Percentiles rank a stretch among this genome's conserved stretches.
Evolutionary conservation across 352 stramenopile genomes (phyloP).

Genomic region (Aphanomyces stellatus): DNA sequence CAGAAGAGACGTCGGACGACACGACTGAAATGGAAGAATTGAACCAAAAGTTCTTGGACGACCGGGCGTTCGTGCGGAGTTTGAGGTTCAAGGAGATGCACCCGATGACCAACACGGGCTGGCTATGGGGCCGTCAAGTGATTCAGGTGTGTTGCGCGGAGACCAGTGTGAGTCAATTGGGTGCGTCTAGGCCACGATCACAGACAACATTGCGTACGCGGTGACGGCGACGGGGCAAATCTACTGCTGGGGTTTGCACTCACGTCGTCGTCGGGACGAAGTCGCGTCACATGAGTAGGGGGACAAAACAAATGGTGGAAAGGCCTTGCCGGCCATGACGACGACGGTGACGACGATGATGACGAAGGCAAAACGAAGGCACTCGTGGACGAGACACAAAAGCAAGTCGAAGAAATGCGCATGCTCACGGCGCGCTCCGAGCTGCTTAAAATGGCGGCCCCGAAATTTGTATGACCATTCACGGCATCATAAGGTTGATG

Average conservation of each 20-base stretch:
- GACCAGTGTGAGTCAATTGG: background rate
- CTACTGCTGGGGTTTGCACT: constrained; percentile 84
- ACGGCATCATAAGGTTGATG: background rate
- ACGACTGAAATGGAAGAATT: constrained; percentile 26
- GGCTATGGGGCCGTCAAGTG: constrained; percentile 84
- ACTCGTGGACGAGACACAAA: constrained; percentile 12
- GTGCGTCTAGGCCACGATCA: constrained; percentile 35
- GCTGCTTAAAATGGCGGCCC: constrained; percentile 42
- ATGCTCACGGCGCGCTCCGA: constrained; percentile 45
- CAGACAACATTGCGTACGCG: constrained; percentile 82
- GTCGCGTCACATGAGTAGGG: background rate
- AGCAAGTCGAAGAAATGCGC: constrained; percentile 23
- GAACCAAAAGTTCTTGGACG: constrained; percentile 54
- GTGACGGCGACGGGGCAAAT: constrained; percentile 73
- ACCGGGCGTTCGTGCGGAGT: constrained; percentile 52
- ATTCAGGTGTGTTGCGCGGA: constrained; percentile 30
- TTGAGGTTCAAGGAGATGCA: constrained; percentile 54
- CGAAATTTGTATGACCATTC: constrained; percentile 25
- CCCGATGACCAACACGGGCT: constrained; percentile 83
- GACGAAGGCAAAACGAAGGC: constrained; percentile 16
- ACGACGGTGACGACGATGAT: constrained; percentile 24
- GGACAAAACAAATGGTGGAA: constrained; percentile 34
- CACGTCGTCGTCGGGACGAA: constrained; percentile 22
- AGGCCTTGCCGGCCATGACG: constrained; percentile 23
- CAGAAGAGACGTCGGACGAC: background rate